Evolutionary conservation across 805 yeast genomes (phyloP).

Genomic region (Isabelozyma heimii): DNA sequence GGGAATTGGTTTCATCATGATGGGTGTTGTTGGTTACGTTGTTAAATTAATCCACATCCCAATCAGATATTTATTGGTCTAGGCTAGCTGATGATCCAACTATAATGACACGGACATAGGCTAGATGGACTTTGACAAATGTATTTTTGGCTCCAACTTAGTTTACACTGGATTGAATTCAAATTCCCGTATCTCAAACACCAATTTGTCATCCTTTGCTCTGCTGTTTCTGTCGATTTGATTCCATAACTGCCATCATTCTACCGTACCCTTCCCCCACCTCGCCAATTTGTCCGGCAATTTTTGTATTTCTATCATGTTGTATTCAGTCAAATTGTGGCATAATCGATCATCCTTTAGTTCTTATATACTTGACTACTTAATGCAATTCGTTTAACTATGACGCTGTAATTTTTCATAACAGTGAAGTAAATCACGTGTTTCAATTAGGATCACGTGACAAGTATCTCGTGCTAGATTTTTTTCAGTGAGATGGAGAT

Average conservation of each 20-base stretch:
- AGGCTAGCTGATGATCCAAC: constrained; percentile 14
- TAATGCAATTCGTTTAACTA: not conserved
- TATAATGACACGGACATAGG: not conserved
- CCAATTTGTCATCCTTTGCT: too few relatives aligned
- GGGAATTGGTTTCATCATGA: constrained; percentile 93
- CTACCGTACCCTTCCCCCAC: not conserved
- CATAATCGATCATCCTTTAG: not conserved
- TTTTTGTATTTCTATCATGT: not conserved
- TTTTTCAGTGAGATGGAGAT: not conserved
- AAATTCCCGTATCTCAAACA: too few relatives aligned
- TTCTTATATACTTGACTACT: not conserved
- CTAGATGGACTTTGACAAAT: too few relatives aligned
- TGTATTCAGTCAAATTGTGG: not conserved
- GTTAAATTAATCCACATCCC: constrained; percentile 95
- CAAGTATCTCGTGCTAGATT: not conserved
- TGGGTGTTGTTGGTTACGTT: constrained; percentile 96
- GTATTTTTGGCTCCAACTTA: too few relatives aligned
- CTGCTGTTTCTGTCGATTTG: not conserved
- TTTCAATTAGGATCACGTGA: not conserved
- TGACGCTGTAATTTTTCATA: not conserved
- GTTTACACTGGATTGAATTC: too few relatives aligned
- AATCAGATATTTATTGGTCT: constrained; percentile 92
- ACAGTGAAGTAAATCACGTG: not conserved
- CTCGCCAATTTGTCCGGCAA: not conserved
- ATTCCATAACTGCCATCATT: not conserved